phyloP scores from a whole-genome alignment of 768 basidiomycete species.

The Leccinum aurantiacum region DNA sequence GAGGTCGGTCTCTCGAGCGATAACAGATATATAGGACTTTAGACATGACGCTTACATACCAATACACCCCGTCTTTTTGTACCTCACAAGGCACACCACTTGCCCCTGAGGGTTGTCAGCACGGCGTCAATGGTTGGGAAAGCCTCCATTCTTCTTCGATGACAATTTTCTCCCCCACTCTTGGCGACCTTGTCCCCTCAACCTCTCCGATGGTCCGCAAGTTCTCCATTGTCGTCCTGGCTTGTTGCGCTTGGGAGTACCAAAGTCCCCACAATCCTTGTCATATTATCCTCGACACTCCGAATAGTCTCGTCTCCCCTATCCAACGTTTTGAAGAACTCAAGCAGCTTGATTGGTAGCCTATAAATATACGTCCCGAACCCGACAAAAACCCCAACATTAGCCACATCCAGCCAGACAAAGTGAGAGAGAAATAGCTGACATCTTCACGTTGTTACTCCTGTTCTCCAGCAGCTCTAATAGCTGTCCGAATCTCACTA shows the following conservation, averaged over 20 bases:
- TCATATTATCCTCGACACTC: background rate
- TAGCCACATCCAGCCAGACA: background rate
- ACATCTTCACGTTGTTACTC: constrained; percentile 31
- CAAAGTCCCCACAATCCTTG: constrained; percentile 18
- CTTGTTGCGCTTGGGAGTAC: constrained; percentile 9
- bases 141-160: too few species aligned
- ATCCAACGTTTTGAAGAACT: constrained; percentile 31
- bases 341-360: constrained; percentile 36
- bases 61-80: too few species aligned
- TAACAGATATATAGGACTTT: too few species aligned
- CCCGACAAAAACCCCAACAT: background rate
- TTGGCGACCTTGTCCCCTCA: constrained; percentile 8
- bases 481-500: constrained; percentile 38
- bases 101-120: too few species aligned
- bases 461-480: constrained; percentile 19
- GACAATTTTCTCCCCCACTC: too few species aligned
- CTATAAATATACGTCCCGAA: constrained; percentile 12
- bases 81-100: too few species aligned
- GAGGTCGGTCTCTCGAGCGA: too few species aligned
- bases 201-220: constrained; percentile 25
- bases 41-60: too few species aligned
- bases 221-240: constrained; percentile 23
- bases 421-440: constrained; percentile 12
- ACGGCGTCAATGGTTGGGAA: too few species aligned
- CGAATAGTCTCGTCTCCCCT: constrained; percentile 15